Conservation (phyloP, 768 basidiomycete genomes). For the Termitomyces sp. region DNA sequence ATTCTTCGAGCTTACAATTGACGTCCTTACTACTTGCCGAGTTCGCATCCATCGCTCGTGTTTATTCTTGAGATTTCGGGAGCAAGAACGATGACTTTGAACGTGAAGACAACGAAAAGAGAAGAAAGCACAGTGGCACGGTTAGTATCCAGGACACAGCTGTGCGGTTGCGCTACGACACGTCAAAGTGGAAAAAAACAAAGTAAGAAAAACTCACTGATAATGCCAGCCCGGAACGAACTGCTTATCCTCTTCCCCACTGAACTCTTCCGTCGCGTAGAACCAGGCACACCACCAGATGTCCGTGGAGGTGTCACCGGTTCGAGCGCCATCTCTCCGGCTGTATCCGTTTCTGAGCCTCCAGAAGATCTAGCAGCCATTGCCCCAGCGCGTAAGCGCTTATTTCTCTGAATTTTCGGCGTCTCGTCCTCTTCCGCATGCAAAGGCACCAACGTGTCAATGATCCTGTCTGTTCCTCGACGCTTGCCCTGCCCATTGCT, state of each 20-base stretch:
- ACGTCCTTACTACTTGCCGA: no score
- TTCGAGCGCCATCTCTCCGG: not conserved
- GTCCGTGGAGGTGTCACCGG: not conserved
- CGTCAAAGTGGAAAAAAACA: not conserved
- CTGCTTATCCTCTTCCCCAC: conserved; percentile 64
- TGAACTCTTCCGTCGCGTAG: conserved; percentile 57
- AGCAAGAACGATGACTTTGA: no score
- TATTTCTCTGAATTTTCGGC: conserved; percentile 63
- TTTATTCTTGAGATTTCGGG: no score
- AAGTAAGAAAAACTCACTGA: conserved; percentile 46
- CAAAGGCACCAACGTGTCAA: conserved; percentile 45
- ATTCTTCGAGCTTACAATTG: no score
- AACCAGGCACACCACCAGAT: not conserved
- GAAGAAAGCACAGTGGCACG: no score
- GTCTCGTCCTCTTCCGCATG: conserved; percentile 46
- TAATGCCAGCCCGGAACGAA: conserved; percentile 63
- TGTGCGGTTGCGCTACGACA: conserved; percentile 64
- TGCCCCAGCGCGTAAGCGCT: conserved; percentile 48
- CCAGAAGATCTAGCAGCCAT: conserved; percentile 36
- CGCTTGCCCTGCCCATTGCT: conserved; percentile 4
- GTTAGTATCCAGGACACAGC: conserved; percentile 60
- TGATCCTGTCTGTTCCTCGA: conserved; percentile 17
- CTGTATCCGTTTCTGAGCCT: not conserved
- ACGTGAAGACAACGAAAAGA: no score
- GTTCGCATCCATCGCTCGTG: no score